These are phyloP conservation scores for Citrus glauca DNA, from an alignment of 345 rosid genomes.

Conservation along the genomic window DNA sequence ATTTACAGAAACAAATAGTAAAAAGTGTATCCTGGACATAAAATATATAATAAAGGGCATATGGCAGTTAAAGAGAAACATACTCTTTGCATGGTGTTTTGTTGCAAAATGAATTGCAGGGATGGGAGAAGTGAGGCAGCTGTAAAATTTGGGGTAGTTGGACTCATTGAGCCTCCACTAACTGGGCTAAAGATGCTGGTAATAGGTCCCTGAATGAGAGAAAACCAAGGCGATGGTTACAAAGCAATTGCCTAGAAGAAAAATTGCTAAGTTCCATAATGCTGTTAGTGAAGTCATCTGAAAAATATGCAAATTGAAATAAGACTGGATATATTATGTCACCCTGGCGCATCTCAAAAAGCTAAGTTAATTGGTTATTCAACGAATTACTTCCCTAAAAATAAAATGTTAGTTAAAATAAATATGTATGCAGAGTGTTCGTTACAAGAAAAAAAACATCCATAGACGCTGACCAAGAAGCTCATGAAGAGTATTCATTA, in stretches of 20 bases:
- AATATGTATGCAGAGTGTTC: not conserved
- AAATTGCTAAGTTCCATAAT: constrained; percentile 28
- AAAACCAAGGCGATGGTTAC: constrained; percentile 30
- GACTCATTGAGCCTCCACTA: constrained; percentile 44
- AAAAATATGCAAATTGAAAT: not conserved
- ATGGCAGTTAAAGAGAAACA: not conserved
- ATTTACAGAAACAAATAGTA: not conserved
- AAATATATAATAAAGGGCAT: not conserved
- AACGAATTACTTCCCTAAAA: not conserved
- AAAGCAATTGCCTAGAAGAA: constrained; percentile 35
- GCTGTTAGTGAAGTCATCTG: constrained; percentile 4
- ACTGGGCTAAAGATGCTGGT: constrained; percentile 43
- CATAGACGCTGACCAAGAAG: not conserved
- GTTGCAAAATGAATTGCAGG: constrained; percentile 78
- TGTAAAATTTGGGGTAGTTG: constrained; percentile 41
- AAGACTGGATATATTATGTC: not conserved
- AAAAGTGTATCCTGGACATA: not conserved
- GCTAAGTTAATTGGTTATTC: not conserved
- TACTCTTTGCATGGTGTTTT: constrained; percentile 80
- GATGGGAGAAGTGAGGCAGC: constrained; percentile 60
- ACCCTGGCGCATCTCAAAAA: not conserved
- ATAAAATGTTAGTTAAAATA: not conserved
- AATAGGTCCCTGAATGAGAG: constrained; percentile 54
- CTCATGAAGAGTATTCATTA: not conserved
- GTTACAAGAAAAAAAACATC: not conserved